Base-by-base conservation (phyloP, 2,329 filamentous ascomycete species). In the Chaetomium olivaceum region DNA sequence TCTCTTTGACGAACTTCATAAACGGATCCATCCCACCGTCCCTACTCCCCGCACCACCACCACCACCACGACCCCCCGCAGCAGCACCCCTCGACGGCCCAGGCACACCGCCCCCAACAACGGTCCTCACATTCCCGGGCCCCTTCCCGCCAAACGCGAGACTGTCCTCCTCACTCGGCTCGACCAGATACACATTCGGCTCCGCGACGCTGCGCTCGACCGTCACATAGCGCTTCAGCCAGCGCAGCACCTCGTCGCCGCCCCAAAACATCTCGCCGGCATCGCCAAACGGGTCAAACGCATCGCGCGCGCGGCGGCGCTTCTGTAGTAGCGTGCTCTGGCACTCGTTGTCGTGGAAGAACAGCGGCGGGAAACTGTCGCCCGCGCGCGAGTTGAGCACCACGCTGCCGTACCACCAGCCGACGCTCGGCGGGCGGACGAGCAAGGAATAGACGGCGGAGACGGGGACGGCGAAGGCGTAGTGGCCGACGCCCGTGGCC, bases 351-450 rank as follows among this genome's bases (percentile, higher is more conserved):
- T 99, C 95, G 76, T 99, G 95, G 79, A 99, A 99, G 80, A 99
- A 99, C 1, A 99, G 81, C 0, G 95, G 93, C 0, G 95, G 95
- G 71, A 98, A 97, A 75, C 91, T 95, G 75, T 98, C 93, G 3
- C 96, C 96, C 0, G 90, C 88, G 14, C 91, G 84, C 1, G 91
- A 92, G 76, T 99, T 99, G 80, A 99, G 92, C 64, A 99, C 90
- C 31, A 99, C 80, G 69, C 93, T 97, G 39, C 95, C 95, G 76
- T 96, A 97, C 95, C 95, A 99, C 96, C 95, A 99, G 19, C 95
- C 96, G 8, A 97, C 80, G 76, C 92, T 97, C 5, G 95, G 96
- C 3, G 94, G 94, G 1, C 95, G 88, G 48, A 99, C 89, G 8
- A 97, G 83, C 5, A 99, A 83, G 31, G 92, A 96, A 78, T 96